Percentiles rank a stretch among this genome's conserved stretches.
Evolutionary conservation across 768 basidiomycete genomes (phyloP).

Genomic region (Trametes cinnabarina): DNA sequence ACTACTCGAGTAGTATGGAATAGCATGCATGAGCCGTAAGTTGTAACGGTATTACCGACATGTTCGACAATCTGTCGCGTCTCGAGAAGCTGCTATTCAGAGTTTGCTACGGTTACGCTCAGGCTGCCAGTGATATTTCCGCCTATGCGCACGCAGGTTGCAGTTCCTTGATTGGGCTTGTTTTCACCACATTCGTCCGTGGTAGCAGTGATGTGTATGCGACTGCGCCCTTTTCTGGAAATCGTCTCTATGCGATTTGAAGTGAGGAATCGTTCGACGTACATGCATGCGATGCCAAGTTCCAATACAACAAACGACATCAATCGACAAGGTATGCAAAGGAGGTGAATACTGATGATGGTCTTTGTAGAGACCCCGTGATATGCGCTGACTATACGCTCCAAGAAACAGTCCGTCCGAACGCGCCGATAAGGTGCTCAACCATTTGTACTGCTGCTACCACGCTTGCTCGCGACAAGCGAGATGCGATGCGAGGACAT

Average conservation of each 20-base stretch:
- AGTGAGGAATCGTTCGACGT: slow-evolving; percentile 6
- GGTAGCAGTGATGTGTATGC: too few species aligned
- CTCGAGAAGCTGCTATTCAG: too few species aligned
- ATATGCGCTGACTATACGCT: neutral
- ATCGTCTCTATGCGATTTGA: neutral
- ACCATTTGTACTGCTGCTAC: slow-evolving; percentile 25
- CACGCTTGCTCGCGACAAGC: slow-evolving; percentile 28
- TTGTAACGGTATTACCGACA: too few species aligned
- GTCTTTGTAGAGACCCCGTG: neutral
- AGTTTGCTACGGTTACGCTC: too few species aligned
- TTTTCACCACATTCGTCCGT: too few species aligned
- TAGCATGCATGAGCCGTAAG: too few species aligned
- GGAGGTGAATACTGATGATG: neutral
- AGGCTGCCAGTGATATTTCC: too few species aligned
- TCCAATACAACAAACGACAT: slow-evolving; percentile 14
- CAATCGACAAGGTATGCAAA: slow-evolving; percentile 6
- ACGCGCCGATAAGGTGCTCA: neutral
- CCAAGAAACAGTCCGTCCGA: neutral
- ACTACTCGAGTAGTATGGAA: too few species aligned
- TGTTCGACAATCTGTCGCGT: too few species aligned
- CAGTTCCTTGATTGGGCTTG: too few species aligned
- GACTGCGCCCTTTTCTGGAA: too few species aligned
- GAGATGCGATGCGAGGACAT: slow-evolving; percentile 44
- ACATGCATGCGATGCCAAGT: slow-evolving; percentile 11
- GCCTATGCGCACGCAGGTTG: too few species aligned